Base-by-base conservation (phyloP, 768 basidiomycete species). In the Boletales sp. region DNA sequence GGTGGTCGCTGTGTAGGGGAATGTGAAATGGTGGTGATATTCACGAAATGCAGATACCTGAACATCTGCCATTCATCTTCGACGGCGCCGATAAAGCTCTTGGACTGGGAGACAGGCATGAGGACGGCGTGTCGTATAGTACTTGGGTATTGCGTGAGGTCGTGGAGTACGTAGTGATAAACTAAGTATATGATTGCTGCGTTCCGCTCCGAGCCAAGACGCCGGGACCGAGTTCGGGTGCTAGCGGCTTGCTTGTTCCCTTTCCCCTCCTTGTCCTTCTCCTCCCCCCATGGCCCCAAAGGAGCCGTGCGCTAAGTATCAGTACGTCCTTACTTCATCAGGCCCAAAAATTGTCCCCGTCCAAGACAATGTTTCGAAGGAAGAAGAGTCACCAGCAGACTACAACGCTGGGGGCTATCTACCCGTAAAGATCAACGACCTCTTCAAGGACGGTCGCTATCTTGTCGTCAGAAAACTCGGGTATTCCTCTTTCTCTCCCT, bases 391-490 rank as follows among this genome's bases (percentile, higher is more conserved):
- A 55, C 81, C 87, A n/a, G 87, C 82, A 53, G 88, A 90, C 54
- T 90, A 90, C 72, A 88, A 88, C 57, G 68, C 79, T 40, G 89
- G 89, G 32, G 88, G 88, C 39, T 91, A 91, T 77, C 78, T 90
- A 40, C 80, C 84, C 19, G 80, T 93, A 38, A 84, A 84, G 69
- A 81, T 97, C 54, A 79, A 79, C 53, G 94, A 97, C 69, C 69
- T 78, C 18, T 95, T 97, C 75, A 88, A 86, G 66, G 74, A 84
- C 53, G 87, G 83, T 47, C 80, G 93, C 42, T 99, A 99, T 71
- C 71, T 79, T 18, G 83, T 97, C 48, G 77, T 94, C 31, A 76
- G 95, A 55, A 99, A 99, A 69, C 78, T 99, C 29, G 95, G 95
- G 82, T 90, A 57, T 46, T 73, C 66, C 51, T 50, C 45, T 53